Evolutionary conservation across 306 rosid genomes (phyloP).

Genomic region (Macrotyloma uniflorum): DNA sequence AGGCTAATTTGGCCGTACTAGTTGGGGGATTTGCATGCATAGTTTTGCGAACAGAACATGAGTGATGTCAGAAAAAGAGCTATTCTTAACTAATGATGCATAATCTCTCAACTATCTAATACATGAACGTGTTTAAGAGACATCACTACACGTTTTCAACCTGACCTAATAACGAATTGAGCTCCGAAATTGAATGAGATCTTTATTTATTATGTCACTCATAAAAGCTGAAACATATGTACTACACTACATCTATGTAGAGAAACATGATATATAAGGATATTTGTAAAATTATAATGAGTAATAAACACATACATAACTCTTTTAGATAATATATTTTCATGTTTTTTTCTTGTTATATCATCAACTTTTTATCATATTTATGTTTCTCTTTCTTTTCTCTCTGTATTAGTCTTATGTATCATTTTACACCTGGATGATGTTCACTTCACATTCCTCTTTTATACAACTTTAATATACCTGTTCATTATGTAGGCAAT

Average conservation of each 20-base stretch:
- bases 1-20: background rate
- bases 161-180: background rate
- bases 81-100: background rate
- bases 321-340: background rate
- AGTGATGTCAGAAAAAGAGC: slow-evolving; percentile 23
- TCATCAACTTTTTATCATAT: background rate
- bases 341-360: background rate
- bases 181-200: background rate
- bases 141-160: background rate
- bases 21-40: background rate
- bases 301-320: background rate
- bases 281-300: background rate
- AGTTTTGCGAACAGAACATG: background rate
- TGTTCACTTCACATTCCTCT: slow-evolving; percentile 8
- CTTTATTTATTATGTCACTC: background rate
- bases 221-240: background rate
- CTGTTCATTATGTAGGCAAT: slow-evolving; percentile 1
- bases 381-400: background rate
- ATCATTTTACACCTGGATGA: background rate
- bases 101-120: background rate
- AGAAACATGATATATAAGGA: background rate
- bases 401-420: background rate
- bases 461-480: background rate
- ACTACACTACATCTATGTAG: background rate
- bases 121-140: background rate